Conservation (phyloP, 2,329 filamentous ascomycete genomes). For the Coleophoma cylindrospora region DNA sequence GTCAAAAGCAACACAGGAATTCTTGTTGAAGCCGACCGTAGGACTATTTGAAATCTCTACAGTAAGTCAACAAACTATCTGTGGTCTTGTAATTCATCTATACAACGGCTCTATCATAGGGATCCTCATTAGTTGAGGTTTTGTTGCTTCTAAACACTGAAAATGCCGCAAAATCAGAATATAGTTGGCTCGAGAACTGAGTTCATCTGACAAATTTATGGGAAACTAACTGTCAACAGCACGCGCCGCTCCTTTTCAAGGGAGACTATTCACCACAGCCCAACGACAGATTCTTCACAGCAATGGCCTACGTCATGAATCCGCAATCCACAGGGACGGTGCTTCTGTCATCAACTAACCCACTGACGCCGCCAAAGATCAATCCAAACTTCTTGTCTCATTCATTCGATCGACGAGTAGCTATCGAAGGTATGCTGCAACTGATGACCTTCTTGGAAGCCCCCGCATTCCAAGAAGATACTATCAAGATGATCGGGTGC, state of each 20-base stretch:
- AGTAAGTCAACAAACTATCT: not conserved
- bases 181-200: too few species aligned
- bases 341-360: conserved; percentile 46
- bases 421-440: conserved; percentile 32
- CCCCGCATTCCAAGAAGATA: conserved; percentile 4
- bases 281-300: conserved; percentile 1
- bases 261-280: not conserved
- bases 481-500: conserved; percentile 16
- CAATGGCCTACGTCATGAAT: conserved; percentile 34
- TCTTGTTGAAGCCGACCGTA: not conserved
- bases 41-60: not conserved
- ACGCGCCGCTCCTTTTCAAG: too few species aligned
- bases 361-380: conserved; percentile 37
- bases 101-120: too few species aligned
- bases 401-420: conserved; percentile 36
- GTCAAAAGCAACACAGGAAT: not conserved
- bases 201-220: too few species aligned
- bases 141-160: too few species aligned
- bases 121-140: too few species aligned
- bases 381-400: conserved; percentile 40
- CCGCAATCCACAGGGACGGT: conserved; percentile 46
- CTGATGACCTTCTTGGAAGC: conserved; percentile 21
- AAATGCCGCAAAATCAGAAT: too few species aligned
- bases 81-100: too few species aligned
- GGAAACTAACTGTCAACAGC: too few species aligned